Conservation (phyloP, 352 stramenopile species). For the Globisporangium mamillatum region DNA sequence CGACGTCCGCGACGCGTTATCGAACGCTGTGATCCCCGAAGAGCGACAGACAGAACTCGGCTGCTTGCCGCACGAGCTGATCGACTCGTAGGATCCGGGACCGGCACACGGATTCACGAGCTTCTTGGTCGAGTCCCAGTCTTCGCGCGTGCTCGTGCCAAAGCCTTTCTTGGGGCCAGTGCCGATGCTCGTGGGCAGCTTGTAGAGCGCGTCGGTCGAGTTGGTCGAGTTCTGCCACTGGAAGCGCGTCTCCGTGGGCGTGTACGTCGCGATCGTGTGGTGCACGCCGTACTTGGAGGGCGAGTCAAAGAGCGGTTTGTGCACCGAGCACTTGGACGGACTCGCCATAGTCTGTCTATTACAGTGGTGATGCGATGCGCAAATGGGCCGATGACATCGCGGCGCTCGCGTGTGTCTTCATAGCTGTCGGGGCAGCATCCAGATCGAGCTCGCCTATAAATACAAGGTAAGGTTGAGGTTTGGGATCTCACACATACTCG, state of each 20-base stretch:
- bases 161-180: conserved; percentile 65
- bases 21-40: conserved; percentile 51
- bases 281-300: conserved; percentile 73
- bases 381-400: too few relatives aligned
- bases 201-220: conserved; percentile 68
- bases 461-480: too few relatives aligned
- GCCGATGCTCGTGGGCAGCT: conserved; percentile 59
- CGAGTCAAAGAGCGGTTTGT: conserved; percentile 63
- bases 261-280: conserved; percentile 64
- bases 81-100: conserved; percentile 63
- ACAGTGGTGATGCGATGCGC: too few relatives aligned
- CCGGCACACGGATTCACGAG: conserved; percentile 55
- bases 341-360: conserved; percentile 6
- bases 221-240: conserved; percentile 59
- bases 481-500: too few relatives aligned
- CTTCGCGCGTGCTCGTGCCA: conserved; percentile 70
- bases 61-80: conserved; percentile 59
- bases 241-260: conserved; percentile 66
- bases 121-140: conserved; percentile 74
- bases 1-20: conserved; percentile 50
- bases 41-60: conserved; percentile 50
- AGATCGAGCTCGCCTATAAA: too few relatives aligned
- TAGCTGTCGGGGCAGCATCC: too few relatives aligned
- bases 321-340: conserved; percentile 26
- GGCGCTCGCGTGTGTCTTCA: too few relatives aligned